Evolutionary conservation across 2,329 filamentous ascomycete genomes (phyloP).

Genomic region (Xenosphaeropsis pyriputrescens): DNA sequence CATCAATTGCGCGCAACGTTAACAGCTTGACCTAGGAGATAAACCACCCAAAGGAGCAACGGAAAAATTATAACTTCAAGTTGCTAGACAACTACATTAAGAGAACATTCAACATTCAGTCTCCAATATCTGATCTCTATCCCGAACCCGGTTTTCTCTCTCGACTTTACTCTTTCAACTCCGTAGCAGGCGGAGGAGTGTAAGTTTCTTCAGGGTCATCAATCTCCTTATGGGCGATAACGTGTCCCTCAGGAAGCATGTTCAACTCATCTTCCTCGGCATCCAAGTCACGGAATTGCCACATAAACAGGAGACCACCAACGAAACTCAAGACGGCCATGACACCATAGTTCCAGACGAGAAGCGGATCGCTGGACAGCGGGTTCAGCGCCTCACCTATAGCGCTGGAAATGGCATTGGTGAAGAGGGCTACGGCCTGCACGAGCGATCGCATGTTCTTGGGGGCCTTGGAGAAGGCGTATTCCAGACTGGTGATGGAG

Average conservation of each 20-base stretch:
- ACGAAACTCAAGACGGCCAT: constrained; percentile 12
- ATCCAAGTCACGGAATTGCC: constrained; percentile 15
- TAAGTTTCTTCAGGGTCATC: neutral
- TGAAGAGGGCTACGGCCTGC: constrained; percentile 39
- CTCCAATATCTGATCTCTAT: no score
- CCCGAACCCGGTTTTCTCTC: no score
- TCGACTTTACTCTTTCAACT: no score
- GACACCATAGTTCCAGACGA: constrained; percentile 21
- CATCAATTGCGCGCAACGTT: no score
- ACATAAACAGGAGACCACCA: constrained; percentile 15
- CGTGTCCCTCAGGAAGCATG: constrained; percentile 1
- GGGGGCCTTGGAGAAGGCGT: constrained; percentile 61
- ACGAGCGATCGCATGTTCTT: constrained; percentile 52
- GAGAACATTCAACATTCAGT: no score
- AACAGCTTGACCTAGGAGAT: no score
- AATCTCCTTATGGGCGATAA: neutral
- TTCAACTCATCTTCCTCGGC: constrained; percentile 17
- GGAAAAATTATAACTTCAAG: no score
- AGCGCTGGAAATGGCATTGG: constrained; percentile 40
- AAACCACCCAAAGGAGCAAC: no score
- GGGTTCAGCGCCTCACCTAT: constrained; percentile 28
- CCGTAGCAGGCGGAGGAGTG: no score
- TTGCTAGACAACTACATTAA: no score
- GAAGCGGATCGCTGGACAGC: constrained; percentile 24
- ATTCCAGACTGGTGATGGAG: constrained; percentile 55